Conservation (phyloP, 768 basidiomycete genomes). For the Tricholoma furcatifolium region DNA sequence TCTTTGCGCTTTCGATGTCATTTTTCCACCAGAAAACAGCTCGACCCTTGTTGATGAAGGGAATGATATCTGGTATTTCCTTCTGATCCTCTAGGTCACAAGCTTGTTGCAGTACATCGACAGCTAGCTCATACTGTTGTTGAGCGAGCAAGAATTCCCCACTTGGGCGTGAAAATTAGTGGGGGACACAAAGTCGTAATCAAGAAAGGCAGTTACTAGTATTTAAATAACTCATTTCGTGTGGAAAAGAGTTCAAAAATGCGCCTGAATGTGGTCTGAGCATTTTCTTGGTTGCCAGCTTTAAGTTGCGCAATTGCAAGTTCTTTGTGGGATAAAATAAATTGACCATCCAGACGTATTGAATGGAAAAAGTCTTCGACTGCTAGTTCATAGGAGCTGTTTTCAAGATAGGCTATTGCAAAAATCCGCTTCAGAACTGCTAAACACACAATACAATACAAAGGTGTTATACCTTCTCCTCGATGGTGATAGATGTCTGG, state of each 20-base stretch:
- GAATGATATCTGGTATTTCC: slow-evolving; percentile 78
- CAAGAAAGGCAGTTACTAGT: slow-evolving; percentile 65
- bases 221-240: slow-evolving; percentile 88
- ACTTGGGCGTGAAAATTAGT: slow-evolving; percentile 41
- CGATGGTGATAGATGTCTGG: slow-evolving; percentile 98
- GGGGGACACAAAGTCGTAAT: neutral
- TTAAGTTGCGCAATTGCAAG: slow-evolving; percentile 97
- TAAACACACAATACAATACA: neutral
- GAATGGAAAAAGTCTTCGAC: slow-evolving; percentile 90
- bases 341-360: slow-evolving; percentile 77
- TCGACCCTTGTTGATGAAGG: slow-evolving; percentile 97
- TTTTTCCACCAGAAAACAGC: slow-evolving; percentile 95
- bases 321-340: slow-evolving; percentile 97
- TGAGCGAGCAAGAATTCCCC: slow-evolving; percentile 94
- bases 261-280: slow-evolving; percentile 87
- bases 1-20: slow-evolving; percentile 78
- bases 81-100: slow-evolving; percentile 82
- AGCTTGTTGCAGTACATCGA: slow-evolving; percentile 90
- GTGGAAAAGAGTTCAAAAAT: slow-evolving; percentile 83
- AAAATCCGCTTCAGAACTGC: neutral
- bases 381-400: slow-evolving; percentile 69
- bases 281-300: slow-evolving; percentile 66
- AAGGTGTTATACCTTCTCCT: slow-evolving; percentile 70
- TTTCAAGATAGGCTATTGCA: slow-evolving; percentile 83
- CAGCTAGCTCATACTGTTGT: slow-evolving; percentile 78